Base-by-base conservation (phyloP, 176 grass and related monocot species). In the Miscanthus lutarioriparius region DNA sequence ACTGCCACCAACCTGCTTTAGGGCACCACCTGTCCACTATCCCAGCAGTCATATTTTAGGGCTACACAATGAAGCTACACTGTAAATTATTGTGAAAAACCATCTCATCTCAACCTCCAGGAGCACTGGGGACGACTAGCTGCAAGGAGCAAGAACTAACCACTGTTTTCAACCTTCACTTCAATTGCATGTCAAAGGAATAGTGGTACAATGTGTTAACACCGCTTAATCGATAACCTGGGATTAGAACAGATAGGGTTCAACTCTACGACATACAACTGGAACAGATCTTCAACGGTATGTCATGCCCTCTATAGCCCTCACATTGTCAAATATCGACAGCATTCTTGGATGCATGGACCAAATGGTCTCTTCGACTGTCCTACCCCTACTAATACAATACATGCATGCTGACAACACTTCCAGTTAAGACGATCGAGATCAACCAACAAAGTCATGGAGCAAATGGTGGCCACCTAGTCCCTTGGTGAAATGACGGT, bases 401-500 rank as follows among this genome's bases (percentile, higher is more conserved):
- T 84, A 88, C 67, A 75, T 37, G 69, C n/a, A 13, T 22, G 38
- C 22, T 20, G 44, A 51, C 72, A 27, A 32, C 8, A 45, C 26
- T 49, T 48, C 8, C 44, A 30, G 2, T 30, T 30, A 16, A 71
- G 15, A 13, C 48, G 47, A 43, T 4, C 48, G 44, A 67, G 67
- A 26, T 94, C 86, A 92, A 32, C 93, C 97, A 32, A 99, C 93
- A 23, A 96, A 98, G 87, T 99, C 97, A 84, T 88, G 97, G 47
- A 99, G 80, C 79, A 99, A 80, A 85, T 92, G 97, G 47, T 91
- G 91, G 40, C 91, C 82, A 9, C 93, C 85, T 3, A 90, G 89
- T 65, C 94, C 97, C 86, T 94, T 99, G 39, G 78, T 83, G 36
- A 96, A 99, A 28, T 93, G 96, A 36, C 93, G 70, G 65, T 91